Evolutionary conservation across 352 stramenopile genomes (phyloP).

Genomic region (Pythium diclinum): DNA sequence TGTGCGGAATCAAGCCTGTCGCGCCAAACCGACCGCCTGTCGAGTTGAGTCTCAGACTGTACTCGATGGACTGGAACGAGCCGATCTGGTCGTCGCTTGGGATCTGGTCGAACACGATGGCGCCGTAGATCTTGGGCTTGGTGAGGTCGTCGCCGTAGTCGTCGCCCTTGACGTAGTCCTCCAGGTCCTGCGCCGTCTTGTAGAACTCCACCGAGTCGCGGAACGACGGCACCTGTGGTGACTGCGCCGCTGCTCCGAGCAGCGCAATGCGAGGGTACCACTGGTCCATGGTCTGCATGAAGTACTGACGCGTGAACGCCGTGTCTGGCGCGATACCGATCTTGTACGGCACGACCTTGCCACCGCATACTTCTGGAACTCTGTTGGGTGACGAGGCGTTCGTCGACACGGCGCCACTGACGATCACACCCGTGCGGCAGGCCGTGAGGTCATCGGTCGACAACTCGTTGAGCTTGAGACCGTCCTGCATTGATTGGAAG

Average conservation of each 20-base stretch:
- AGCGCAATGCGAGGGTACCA: slow-evolving; percentile 59
- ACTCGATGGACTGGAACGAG: slow-evolving; percentile 47
- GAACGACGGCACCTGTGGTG: slow-evolving; percentile 45
- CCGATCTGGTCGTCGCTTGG: slow-evolving; percentile 37
- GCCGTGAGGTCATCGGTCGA: slow-evolving; percentile 25
- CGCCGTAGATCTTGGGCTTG: slow-evolving; percentile 58
- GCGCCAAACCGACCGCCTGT: slow-evolving; percentile 28
- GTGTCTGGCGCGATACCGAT: slow-evolving; percentile 58
- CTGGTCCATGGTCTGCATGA: slow-evolving; percentile 55
- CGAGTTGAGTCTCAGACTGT: slow-evolving; percentile 57
- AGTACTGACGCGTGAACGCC: slow-evolving; percentile 59
- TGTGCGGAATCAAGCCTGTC: slow-evolving; percentile 31
- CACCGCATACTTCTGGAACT: slow-evolving; percentile 35
- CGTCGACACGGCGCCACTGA: slow-evolving; percentile 33
- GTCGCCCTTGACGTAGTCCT: slow-evolving; percentile 47
- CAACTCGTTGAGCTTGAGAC: slow-evolving; percentile 43
- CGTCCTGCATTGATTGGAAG: slow-evolving; percentile 34
- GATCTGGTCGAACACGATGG: slow-evolving; percentile 57
- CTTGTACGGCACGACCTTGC: slow-evolving; percentile 54
- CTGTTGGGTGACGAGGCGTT: slow-evolving; percentile 34
- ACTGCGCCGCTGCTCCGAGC: slow-evolving; percentile 22
- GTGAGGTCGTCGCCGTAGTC: slow-evolving; percentile 44
- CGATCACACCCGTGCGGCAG: slow-evolving; percentile 33
- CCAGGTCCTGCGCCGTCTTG: slow-evolving; percentile 36
- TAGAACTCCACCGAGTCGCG: slow-evolving; percentile 35